Conservation (phyloP, 495 filamentous ascomycete genomes). For the Lophiotrema nucula region DNA sequence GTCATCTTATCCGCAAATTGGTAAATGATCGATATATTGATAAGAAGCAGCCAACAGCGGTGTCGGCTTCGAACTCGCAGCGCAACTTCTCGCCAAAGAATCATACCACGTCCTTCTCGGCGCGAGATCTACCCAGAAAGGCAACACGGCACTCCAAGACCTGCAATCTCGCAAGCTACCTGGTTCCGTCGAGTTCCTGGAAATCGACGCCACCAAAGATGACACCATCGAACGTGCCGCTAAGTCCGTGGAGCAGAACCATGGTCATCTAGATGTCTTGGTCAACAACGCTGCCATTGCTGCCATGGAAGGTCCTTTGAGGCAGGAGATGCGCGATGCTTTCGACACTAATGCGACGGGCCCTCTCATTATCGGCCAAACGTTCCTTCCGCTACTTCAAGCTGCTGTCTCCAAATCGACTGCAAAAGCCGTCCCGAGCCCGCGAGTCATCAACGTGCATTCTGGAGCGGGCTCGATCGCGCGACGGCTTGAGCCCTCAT, state of each 20-base stretch:
- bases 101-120: slow-evolving; percentile 43
- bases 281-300: slow-evolving; percentile 31
- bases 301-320: neutral
- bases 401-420: slow-evolving; percentile 3
- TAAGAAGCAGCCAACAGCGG: slow-evolving; percentile 42
- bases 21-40: too few relatives aligned
- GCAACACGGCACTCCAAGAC: slow-evolving; percentile 31
- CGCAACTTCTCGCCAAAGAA: slow-evolving; percentile 35
- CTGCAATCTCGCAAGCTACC: slow-evolving; percentile 33
- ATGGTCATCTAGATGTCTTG: slow-evolving; percentile 31
- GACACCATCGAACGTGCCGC: slow-evolving; percentile 27
- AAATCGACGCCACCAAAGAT: slow-evolving; percentile 35
- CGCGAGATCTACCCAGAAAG: slow-evolving; percentile 38
- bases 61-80: slow-evolving; percentile 41
- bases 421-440: slow-evolving; percentile 17
- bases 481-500: slow-evolving; percentile 36
- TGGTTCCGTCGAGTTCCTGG: slow-evolving; percentile 18
- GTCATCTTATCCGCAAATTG: neutral
- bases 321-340: slow-evolving; percentile 8
- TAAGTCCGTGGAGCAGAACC: slow-evolving; percentile 6
- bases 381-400: slow-evolving; percentile 36
- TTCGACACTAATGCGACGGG: slow-evolving; percentile 43
- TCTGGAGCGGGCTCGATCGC: slow-evolving; percentile 31
- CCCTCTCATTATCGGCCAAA: slow-evolving; percentile 31
- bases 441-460: slow-evolving; percentile 41